Evolutionary conservation across 257 asterid genomes (phyloP), one percentile per base, ranked within the genome.

Genomic region (Solanum appendiculatum): DNA sequence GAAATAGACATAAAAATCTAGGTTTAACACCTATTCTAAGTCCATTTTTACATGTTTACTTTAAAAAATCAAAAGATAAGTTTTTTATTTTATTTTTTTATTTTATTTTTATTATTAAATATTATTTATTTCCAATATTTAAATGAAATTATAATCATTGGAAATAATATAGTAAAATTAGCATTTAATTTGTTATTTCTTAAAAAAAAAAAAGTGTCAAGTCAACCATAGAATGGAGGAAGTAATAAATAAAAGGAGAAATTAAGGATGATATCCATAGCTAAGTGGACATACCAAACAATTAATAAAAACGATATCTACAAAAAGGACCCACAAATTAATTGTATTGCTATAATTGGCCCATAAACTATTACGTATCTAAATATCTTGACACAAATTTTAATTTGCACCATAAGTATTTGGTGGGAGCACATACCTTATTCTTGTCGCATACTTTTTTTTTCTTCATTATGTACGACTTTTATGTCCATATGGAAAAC

Each of bases 171-270:
- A 29, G 11, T 64, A 27, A 63, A 63, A 25, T 23, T 60, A 60
- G 3, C 3, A 25, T 64, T 64, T 1, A 25, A 64, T 63, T n/a
- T 25, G 12, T 64, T 25, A 5, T 11, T 27, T 25, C 0, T 64
- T 5, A 40, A n/a, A n/a, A n/a, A n/a, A n/a, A 58, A 56, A 23
- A 2, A 23, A 9, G 5, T 58, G 14, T 23, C 29, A 58, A 5
- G 7, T 56, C 13, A 8, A 40, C 2, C 36, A 4, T 4, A 34
- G 0, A 3, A 56, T 0, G 7, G 11, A 7, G 5, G 3, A 8
- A 56, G 1, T 56, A 23, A 3, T 58, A 25, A 42, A 15, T 77
- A 46, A 27, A 18, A 27, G 36, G 8, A 44, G 40, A 80, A 46
- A 46, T 46, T 8, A 46, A 80, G 36, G 40, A 27, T 25, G 66